Conservation (phyloP, 345 rosid species). For the Bruguiera sexangula region DNA sequence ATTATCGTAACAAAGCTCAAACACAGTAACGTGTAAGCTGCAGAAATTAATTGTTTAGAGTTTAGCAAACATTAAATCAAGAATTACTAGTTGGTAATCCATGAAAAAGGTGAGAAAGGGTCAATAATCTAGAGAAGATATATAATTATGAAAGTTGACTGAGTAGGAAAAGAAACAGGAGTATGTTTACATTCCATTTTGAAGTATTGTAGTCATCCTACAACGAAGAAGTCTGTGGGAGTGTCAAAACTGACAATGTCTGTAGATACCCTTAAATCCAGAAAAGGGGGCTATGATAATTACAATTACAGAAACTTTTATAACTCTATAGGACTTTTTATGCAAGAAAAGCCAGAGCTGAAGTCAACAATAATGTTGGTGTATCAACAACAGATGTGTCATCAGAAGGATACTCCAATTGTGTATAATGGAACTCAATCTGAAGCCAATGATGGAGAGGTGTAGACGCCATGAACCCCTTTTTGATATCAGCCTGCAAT, state of each 20-base stretch:
- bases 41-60: too few species aligned
- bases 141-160: too few species aligned
- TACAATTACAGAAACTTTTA: slow-evolving; percentile 4
- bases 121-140: too few species aligned
- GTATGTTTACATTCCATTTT: too few species aligned
- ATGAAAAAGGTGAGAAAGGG: too few species aligned
- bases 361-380: neutral
- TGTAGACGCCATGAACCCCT: slow-evolving; percentile 46
- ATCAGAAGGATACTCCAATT: slow-evolving; percentile 14
- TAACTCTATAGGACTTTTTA: neutral
- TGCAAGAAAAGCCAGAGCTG: neutral
- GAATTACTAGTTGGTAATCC: too few species aligned
- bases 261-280: neutral
- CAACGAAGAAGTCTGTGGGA: neutral
- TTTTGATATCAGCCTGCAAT: slow-evolving; percentile 58
- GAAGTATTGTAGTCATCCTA: too few species aligned
- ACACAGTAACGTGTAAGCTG: too few species aligned
- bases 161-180: too few species aligned
- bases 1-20: too few species aligned
- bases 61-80: too few species aligned
- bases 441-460: slow-evolving; percentile 67
- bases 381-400: neutral
- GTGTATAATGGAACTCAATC: slow-evolving; percentile 60
- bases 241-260: neutral
- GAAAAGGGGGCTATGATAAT: slow-evolving; percentile 9